Percentiles rank a stretch among this genome's conserved stretches.
These are phyloP conservation scores for Acanthamoeba lenticulata DNA, from an alignment of 208 protist genomes.

Conservation along the genomic window DNA sequence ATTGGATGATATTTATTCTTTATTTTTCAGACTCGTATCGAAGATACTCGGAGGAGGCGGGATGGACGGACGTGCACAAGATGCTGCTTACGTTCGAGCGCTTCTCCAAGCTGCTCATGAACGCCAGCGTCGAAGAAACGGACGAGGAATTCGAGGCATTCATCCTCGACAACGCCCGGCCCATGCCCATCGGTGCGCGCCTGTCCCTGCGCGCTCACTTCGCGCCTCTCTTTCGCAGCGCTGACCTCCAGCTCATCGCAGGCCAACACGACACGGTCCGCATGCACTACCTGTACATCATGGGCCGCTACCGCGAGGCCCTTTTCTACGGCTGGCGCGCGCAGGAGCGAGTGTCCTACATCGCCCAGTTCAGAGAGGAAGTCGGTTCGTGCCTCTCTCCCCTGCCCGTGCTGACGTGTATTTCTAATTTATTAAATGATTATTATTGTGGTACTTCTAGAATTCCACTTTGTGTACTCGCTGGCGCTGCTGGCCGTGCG, in stretches of 20 bases:
- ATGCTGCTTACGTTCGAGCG: conserved; percentile 34
- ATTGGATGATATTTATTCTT: not conserved
- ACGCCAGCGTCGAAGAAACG: not conserved
- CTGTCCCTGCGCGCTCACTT: not conserved
- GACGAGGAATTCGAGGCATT: not conserved
- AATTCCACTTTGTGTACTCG: conserved; percentile 49
- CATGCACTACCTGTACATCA: conserved; percentile 65
- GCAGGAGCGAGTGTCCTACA: not conserved
- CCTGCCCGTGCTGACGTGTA: not conserved
- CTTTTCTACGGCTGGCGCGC: not conserved
- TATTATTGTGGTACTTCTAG: not conserved
- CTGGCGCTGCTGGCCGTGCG: conserved; percentile 23
- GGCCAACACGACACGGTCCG: not conserved
- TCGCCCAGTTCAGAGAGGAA: conserved; percentile 48
- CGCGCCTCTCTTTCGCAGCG: not conserved
- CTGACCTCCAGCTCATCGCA: not conserved
- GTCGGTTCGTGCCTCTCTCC: not conserved
- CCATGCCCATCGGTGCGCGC: conserved; percentile 29
- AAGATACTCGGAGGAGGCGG: not conserved
- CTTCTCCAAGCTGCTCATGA: not conserved
- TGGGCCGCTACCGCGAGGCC: conserved; percentile 25
- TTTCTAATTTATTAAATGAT: not conserved
- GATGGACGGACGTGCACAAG: conserved; percentile 21
- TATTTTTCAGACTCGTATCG: not conserved
- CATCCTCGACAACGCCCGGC: not conserved